Conservation (phyloP, 2,329 filamentous ascomycete species). For the Diaporthe caulivora region DNA sequence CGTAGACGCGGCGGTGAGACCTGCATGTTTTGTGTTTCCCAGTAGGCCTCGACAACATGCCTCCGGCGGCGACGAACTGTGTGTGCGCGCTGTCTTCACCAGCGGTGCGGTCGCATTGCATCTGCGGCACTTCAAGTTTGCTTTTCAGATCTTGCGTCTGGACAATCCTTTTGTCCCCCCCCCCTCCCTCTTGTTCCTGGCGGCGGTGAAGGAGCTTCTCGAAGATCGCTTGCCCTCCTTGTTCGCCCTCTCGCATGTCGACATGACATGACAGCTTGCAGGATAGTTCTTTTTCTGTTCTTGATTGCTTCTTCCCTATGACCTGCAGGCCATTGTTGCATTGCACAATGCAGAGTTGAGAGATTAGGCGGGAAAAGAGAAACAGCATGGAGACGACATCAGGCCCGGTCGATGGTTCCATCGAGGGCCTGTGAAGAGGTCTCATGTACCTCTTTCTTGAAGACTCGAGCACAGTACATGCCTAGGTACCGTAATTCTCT, state of each 20-base stretch:
- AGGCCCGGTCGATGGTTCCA: conserved; percentile 7
- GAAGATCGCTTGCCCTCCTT: neutral
- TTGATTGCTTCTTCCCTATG: neutral
- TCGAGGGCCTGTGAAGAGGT: neutral
- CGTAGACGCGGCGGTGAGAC: conserved; percentile 14
- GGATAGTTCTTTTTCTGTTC: neutral
- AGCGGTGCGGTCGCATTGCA: conserved; percentile 21
- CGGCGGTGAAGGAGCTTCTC: conserved; percentile 27
- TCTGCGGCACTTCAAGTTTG: conserved; percentile 1
- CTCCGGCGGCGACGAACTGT: conserved; percentile 16
- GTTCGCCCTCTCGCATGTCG: neutral
- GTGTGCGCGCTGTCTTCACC: conserved; percentile 24
- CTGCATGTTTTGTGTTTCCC: conserved; percentile 7
- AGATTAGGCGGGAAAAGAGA: neutral
- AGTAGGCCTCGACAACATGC: conserved; percentile 3
- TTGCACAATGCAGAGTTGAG: conserved; percentile 1
- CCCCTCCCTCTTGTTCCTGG: neutral
- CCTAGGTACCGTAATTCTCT: neutral
- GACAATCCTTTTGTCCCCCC: neutral
- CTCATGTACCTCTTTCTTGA: conserved; percentile 3
- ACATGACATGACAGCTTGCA: neutral
- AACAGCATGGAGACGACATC: neutral
- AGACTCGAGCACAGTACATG: neutral
- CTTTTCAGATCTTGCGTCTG: conserved; percentile 28
- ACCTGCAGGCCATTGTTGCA: neutral